Base-by-base conservation (phyloP, 257 asterid genomes). In the Phtheirospermum japonicum region DNA sequence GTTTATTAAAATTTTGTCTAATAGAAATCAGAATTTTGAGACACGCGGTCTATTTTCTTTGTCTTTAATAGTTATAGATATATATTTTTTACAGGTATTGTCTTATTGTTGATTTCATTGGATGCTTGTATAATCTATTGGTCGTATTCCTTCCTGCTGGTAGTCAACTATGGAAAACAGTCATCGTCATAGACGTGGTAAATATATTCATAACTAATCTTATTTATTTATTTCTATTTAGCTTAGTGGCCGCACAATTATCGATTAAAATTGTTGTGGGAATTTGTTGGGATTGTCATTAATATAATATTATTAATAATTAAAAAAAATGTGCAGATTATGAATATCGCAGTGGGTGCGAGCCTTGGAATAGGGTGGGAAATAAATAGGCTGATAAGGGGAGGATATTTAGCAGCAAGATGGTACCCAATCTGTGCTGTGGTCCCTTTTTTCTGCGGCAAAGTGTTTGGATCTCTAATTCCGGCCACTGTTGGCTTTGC, bases 281-380 rank as follows among this genome's bases (percentile, higher is more conserved):
- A 33, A 33, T 33, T 33, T 33, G 39, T 33, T 9, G 6, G 2
- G 10, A 33, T 4, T 32, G n/a, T n/a, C n/a, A n/a, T n/a, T n/a
- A n/a, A n/a, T n/a, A n/a, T n/a, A n/a, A n/a, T n/a, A n/a, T n/a
- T n/a, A n/a, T n/a, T n/a, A n/a, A n/a, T n/a, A n/a, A n/a, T n/a
- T n/a, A n/a, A n/a, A n/a, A n/a, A n/a, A n/a, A n/a, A n/a, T n/a
- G n/a, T 48, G 66, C 61, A 77, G 80, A 51, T 73, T 30, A 6
- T 71, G 36, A 58, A 61, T 16, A 40, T 68, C 12, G 8, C 65
- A 30, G 51, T 51, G 9, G 53, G 70, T 0, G 5, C 58, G 23
- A 65, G 68, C 66, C 49, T 79, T 28, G 82, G 76, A 49, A 67
- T 57, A 2, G 77, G 73, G 5, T 78, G 83, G 83, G 75, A 67